These are phyloP conservation scores for Biscogniauxia mediterranea DNA, from an alignment of 2,329 filamentous ascomycete species.

Conservation along the genomic window DNA sequence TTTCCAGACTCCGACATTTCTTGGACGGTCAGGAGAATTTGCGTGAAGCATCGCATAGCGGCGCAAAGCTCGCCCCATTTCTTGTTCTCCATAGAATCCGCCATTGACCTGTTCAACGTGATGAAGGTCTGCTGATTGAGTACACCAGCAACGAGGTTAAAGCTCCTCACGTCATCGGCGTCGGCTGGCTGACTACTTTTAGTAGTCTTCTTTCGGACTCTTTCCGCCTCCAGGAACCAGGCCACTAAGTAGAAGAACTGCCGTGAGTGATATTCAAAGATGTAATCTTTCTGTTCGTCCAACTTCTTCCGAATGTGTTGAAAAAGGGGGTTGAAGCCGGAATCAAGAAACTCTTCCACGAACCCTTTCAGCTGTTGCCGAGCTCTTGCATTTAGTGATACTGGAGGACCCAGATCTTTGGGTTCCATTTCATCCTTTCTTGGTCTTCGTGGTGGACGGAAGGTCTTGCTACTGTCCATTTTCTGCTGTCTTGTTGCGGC, in stretches of 20 bases:
- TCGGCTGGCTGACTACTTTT: constrained; percentile 43
- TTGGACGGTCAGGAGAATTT: constrained; percentile 88
- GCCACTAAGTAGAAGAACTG: constrained; percentile 92
- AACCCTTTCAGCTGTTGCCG: constrained; percentile 76
- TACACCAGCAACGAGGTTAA: constrained; percentile 83
- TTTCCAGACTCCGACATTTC: constrained; percentile 82
- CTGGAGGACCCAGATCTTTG: constrained; percentile 73
- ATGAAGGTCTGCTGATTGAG: constrained; percentile 96
- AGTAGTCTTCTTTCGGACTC: constrained; percentile 60
- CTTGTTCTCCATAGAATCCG: constrained; percentile 75
- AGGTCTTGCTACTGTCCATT: constrained; percentile 89
- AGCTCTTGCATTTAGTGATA: constrained; percentile 69
- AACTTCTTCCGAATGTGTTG: constrained; percentile 82
- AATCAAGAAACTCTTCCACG: constrained; percentile 90
- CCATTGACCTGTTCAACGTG: constrained; percentile 79
- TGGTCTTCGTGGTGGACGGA: constrained; percentile 72
- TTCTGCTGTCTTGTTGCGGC: constrained; percentile 73
- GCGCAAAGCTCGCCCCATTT: constrained; percentile 84
- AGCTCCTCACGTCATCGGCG: constrained; percentile 65
- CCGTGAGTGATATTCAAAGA: constrained; percentile 71
- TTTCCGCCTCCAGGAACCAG: constrained; percentile 90
- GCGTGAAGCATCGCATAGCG: constrained; percentile 90
- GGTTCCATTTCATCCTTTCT: constrained; percentile 61
- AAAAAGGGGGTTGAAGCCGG: constrained; percentile 91
- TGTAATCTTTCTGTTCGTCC: constrained; percentile 81